Base-by-base conservation (phyloP, 2,329 filamentous ascomycete species). In the Epichloe hybrida region DNA sequence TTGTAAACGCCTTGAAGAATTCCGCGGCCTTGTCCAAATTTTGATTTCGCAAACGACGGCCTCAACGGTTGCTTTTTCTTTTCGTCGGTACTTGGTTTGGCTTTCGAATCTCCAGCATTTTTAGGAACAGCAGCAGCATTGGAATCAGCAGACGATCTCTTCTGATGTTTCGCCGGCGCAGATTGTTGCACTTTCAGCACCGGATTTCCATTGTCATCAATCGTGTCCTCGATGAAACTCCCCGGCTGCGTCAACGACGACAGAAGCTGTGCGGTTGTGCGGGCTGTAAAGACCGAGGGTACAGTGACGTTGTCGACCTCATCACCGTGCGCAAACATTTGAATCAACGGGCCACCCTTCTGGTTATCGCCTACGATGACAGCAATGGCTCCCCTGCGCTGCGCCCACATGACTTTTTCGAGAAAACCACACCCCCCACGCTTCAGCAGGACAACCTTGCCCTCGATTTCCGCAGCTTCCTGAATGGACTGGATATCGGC, bases 241-340 rank as follows among this genome's bases (percentile, higher is more conserved):
- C 83, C 81, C 1, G 80, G 77, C 48, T 90, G 87, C 52, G 93
- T 83, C 54, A 97, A 75, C 7, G 90, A 89, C 1, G 90, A 95
- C 15, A 98, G 75, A 13, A 98, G 74, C 64, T 96, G 91, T 1
- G 93, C 93, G 0, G 91, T 97, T 0, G 89, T 97, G 59, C 93
- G 82, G 0, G 91, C 94, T 0, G 93, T 97, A 67, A 98, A 98
- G 9, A 97, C 76, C 0, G 93, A 88, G 1, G 93, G 90, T 50
- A 98, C 96, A 0, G 88, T 88, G 57, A 97, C 80, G 61, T 96
- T 95, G 36, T 90, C 94, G 3, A 91, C 95, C 36, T 68, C 66
- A 63, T 97, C 90, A 38, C 91, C 93, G 61, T 87, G 82, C n/a
- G 93, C 93, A 66, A 95, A 97, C 93, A 98, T 98, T 59, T 94